Evolutionary conservation across 192 early-diverging fungal species (phyloP), one percentile per base, ranked within the genome.

Genomic region (Backusella westeae): DNA sequence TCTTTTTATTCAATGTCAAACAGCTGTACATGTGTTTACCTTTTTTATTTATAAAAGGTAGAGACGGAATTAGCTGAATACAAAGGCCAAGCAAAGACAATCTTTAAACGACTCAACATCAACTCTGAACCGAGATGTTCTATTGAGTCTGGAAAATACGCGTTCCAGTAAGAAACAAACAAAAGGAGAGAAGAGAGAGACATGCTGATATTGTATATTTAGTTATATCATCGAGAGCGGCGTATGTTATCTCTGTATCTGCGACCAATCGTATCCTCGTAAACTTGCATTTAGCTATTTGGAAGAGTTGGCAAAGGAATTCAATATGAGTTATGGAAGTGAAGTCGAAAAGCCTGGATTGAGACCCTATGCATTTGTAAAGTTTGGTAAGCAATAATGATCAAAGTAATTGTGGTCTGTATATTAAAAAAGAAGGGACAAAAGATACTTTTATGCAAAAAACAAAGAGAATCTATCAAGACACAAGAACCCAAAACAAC

Each of bases 361-460:
- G 41, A 85, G 97, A 66, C 96, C 97, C 17, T 99, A 98, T 81
- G 97, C 97, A 15, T 98, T 99, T 87, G 95, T 97, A 68, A 96
- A 96, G 79, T 99, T 99, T 80, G 94, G 94, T 93, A 86, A 29
- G 77, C 1, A 29, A 67, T 3, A 71, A 23, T 15, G 7, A 39
- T 56, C 35, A 15, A 0, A 39, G 12, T 9, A 39, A 3, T 3
- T 0, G 32, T 32, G 32, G 32, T 32, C 32, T 32, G 32, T 32
- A 32, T 32, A 32, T 32, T 32, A 32, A 32, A 63, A 21, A 56
- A 39, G 26, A 17, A 1, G 29, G 29, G 1, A 32, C 29, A 32
- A 32, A 80, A 94, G 97, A 98, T 85, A 97, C 94, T 5, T 99
- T 96, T 81, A 99, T 99, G 82, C 97, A 99, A 85, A 98, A 99